Percentiles rank a stretch among this genome's conserved stretches.
Conservation (phyloP, 2,329 filamentous ascomycete species). For the Fusarium sambucinum region DNA sequence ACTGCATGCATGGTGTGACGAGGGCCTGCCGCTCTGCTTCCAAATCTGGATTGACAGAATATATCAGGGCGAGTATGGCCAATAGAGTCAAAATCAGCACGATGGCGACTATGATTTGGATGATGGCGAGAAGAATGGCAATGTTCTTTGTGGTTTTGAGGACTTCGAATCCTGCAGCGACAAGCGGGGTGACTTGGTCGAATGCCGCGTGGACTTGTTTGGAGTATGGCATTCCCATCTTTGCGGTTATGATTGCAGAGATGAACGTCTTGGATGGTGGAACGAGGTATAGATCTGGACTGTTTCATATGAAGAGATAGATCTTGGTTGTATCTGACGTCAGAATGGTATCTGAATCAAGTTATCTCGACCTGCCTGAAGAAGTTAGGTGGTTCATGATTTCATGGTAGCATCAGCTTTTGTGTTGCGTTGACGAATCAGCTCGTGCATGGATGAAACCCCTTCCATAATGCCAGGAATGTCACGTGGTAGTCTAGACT, state of each 20-base stretch:
- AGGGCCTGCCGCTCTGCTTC: constrained; percentile 3
- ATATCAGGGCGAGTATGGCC: constrained; percentile 15
- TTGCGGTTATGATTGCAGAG: neutral
- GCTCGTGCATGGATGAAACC: neutral
- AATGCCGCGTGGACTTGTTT: constrained; percentile 25
- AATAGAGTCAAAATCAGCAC: constrained; percentile 8
- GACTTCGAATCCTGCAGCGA: constrained; percentile 21
- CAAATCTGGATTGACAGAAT: constrained; percentile 22
- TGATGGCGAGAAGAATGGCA: constrained; percentile 9
- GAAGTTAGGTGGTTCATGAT: neutral
- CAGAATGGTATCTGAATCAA: neutral
- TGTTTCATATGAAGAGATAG: neutral
- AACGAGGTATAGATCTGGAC: neutral
- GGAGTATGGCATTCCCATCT: constrained; percentile 24
- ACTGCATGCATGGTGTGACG: constrained; percentile 18
- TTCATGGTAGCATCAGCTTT: neutral
- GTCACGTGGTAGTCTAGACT: neutral
- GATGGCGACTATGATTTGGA: neutral
- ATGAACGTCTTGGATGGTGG: neutral
- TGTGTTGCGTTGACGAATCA: neutral
- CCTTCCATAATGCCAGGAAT: neutral
- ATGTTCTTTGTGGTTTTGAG: constrained; percentile 27
- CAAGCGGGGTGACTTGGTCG: constrained; percentile 15
- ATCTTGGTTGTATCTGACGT: neutral
- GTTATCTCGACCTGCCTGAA: neutral